A percentile compares a stretch with the other conserved stretches of the same genome.
Conservation (phyloP, 2,329 filamentous ascomycete genomes). For the Onygenales sp. region DNA sequence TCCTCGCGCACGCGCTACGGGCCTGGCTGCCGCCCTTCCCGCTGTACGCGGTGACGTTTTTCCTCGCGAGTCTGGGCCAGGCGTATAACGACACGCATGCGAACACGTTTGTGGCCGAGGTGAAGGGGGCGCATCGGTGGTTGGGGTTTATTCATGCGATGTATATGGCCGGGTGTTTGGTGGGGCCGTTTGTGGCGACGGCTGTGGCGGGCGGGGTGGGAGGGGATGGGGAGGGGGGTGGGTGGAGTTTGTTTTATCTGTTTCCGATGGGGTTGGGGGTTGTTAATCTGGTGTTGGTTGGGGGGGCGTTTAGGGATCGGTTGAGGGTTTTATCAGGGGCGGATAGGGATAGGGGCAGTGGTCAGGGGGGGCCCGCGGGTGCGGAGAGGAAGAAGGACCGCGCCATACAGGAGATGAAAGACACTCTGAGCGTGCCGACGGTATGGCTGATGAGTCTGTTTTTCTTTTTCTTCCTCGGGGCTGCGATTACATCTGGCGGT, state of each 20-base stretch:
- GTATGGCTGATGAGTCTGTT: constrained; percentile 53
- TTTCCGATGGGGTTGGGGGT: constrained; percentile 46
- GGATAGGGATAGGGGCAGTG: background rate
- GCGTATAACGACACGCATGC: constrained; percentile 55
- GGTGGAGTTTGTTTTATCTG: constrained; percentile 49
- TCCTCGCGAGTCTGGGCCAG: constrained; percentile 49
- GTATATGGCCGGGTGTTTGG: constrained; percentile 48
- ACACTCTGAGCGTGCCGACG: constrained; percentile 13
- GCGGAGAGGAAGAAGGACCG: background rate
- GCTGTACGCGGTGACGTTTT: constrained; percentile 50
- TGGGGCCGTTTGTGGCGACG: constrained; percentile 47
- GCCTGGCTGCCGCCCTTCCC: constrained; percentile 49
- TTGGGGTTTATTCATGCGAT: constrained; percentile 56
- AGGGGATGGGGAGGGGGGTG: constrained; percentile 15
- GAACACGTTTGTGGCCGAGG: constrained; percentile 50
- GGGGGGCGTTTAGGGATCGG: constrained; percentile 41
- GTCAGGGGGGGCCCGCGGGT: background rate
- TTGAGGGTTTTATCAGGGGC: constrained; percentile 1
- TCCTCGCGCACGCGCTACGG: constrained; percentile 44
- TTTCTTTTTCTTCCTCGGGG: constrained; percentile 56
- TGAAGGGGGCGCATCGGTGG: constrained; percentile 48
- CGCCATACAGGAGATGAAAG: constrained; percentile 17
- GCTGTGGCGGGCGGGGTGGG: constrained; percentile 36
- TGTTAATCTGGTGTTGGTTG: constrained; percentile 40
- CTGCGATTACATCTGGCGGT: constrained; percentile 42